A percentile compares a stretch with the other conserved stretches of the same genome.
phyloP scores from a whole-genome alignment of 192 early-diverging fungal species.

The Coemansia sp. region DNA sequence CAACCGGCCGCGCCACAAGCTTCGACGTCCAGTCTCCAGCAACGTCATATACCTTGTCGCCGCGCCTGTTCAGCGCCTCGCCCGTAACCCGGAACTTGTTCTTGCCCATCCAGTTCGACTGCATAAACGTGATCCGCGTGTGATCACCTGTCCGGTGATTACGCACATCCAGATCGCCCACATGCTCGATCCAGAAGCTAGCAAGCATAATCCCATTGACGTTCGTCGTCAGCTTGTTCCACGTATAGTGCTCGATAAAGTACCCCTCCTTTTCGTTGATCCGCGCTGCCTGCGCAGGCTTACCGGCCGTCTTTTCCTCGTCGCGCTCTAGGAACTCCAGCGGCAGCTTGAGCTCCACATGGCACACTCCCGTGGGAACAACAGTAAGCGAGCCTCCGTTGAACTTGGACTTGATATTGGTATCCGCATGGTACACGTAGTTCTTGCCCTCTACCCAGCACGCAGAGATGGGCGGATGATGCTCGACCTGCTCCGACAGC shows the following conservation, averaged over 20 bases:
- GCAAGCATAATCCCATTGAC: constrained; percentile 87
- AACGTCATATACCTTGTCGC: constrained; percentile 59
- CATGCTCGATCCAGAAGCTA: constrained; percentile 79
- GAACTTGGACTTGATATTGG: constrained; percentile 82
- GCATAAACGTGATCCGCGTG: constrained; percentile 76
- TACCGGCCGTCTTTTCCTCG: constrained; percentile 35
- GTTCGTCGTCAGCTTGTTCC: constrained; percentile 83
- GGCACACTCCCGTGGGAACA: constrained; percentile 74
- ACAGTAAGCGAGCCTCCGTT: constrained; percentile 83
- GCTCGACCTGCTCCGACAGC: constrained; percentile 83
- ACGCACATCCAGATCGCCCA: constrained; percentile 76
- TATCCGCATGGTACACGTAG: constrained; percentile 82
- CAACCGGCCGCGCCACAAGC: constrained; percentile 56
- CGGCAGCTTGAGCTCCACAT: constrained; percentile 71
- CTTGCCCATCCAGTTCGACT: constrained; percentile 68
- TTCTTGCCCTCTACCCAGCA: constrained; percentile 80
- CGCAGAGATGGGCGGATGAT: constrained; percentile 88
- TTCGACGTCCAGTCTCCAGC: constrained; percentile 67
- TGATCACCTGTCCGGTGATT: constrained; percentile 82
- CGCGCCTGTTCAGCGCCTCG: constrained; percentile 52
- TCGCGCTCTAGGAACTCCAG: constrained; percentile 52
- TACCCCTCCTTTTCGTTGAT: constrained; percentile 56
- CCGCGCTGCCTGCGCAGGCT: constrained; percentile 19
- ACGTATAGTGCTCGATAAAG: constrained; percentile 75
- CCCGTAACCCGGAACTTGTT: constrained; percentile 65